phyloP scores from a whole-genome alignment of 371 early-diverging fungal species.

The Conidiobolus incongruus region DNA sequence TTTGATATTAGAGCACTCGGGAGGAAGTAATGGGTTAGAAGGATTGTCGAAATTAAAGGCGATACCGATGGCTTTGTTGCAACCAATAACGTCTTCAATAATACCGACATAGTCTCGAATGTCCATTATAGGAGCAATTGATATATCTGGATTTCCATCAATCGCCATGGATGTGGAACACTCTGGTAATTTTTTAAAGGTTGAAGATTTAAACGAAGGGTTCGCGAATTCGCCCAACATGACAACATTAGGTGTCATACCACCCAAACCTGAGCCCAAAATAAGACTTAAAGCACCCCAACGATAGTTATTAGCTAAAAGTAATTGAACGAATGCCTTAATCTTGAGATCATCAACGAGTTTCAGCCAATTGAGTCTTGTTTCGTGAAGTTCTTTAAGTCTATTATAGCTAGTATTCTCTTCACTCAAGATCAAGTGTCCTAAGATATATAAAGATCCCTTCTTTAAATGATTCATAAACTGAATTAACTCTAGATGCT shows the following conservation, averaged over 20 bases:
- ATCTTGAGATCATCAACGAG: conserved; percentile 21
- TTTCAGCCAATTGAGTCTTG: conserved; percentile 21
- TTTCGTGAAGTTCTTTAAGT: conserved; percentile 16
- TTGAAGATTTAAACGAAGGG: no score
- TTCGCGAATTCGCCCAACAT: conserved; percentile 20
- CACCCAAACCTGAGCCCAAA: conserved; percentile 31
- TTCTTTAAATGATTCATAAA: conserved; percentile 39
- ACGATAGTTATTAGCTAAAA: conserved; percentile 15
- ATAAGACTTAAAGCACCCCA: conserved; percentile 21
- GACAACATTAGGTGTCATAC: conserved; percentile 38
- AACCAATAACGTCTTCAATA: conserved; percentile 27
- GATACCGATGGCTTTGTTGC: conserved; percentile 37
- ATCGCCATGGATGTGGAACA: conserved; percentile 6
- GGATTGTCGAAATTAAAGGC: conserved; percentile 18
- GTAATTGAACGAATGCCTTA: conserved; percentile 34
- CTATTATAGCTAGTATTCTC: no score
- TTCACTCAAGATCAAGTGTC: conserved; percentile 22
- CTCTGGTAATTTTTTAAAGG: no score
- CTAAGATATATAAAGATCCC: conserved; percentile 32
- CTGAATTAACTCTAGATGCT: conserved; percentile 19
- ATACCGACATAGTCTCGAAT: conserved; percentile 37
- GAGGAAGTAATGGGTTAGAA: conserved; percentile 1
- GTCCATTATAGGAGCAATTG: no score
- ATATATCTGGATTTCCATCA: conserved; percentile 9
- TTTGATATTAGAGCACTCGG: conserved; percentile 6